Conservation (phyloP, 176 grass and related monocot species). For the Luzula sylvatica region DNA sequence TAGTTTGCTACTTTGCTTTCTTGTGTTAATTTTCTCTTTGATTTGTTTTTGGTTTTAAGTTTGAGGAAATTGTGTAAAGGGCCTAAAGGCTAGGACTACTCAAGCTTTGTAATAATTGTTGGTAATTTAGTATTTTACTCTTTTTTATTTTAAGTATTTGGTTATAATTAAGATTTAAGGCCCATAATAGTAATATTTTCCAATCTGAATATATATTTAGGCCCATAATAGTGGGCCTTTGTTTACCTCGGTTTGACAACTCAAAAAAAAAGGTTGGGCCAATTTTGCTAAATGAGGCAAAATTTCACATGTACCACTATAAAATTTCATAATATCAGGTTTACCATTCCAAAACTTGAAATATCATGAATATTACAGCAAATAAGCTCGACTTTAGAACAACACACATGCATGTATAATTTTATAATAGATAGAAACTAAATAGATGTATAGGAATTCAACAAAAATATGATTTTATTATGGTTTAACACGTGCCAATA, state of each 20-base stretch:
- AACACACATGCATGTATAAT: constrained; percentile 7
- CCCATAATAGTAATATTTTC: too few species aligned
- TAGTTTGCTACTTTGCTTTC: not conserved
- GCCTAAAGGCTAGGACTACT: constrained; percentile 2
- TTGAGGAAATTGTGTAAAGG: constrained; percentile 27
- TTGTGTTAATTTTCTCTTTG: constrained; percentile 5
- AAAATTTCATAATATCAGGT: too few species aligned
- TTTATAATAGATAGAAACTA: not conserved
- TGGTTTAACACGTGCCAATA: constrained; percentile 7
- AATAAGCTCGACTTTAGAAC: constrained; percentile 1
- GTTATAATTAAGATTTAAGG: not conserved
- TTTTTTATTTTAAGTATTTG: not conserved
- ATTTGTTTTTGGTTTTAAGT: constrained; percentile 10
- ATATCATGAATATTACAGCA: too few species aligned
- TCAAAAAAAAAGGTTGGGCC: not conserved
- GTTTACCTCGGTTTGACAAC: not conserved
- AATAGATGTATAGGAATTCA: constrained; percentile 9
- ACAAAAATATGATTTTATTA: constrained; percentile 6
- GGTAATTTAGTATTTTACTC: too few species aligned
- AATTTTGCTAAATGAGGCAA: not conserved
- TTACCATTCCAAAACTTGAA: too few species aligned
- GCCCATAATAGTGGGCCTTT: too few species aligned
- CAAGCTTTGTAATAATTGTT: constrained; percentile 21
- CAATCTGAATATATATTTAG: too few species aligned
- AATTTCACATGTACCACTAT: too few species aligned